Base-by-base conservation (phyloP, 768 basidiomycete genomes). In the Tulasnella sp. region DNA sequence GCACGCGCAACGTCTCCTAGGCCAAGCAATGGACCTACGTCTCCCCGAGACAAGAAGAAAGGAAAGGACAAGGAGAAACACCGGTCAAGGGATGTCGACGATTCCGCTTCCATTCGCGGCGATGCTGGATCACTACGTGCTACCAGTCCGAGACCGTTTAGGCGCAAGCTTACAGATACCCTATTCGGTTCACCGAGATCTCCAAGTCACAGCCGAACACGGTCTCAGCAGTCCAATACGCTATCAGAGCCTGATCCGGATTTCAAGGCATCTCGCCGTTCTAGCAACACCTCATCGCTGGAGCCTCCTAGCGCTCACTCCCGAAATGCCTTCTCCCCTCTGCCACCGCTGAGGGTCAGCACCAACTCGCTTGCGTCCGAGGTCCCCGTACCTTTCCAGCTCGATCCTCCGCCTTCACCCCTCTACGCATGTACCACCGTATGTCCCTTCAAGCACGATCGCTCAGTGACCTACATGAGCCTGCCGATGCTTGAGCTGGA, bases 401-500 rank as follows among this genome's bases (percentile, higher is more conserved):
- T 76, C 22, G 75, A 76, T 22, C 75, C 75, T 31, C 75, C 75
- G 22, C 75, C 75, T 15, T 68, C 58, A 71, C 71, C 67, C 25
- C 71, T 77, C 74, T 93, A 93, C 81, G 80, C 86, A 5, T 93
- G 91, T 78, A 85, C 86, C 34, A 91, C 90, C 12, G 85, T 93
- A 34, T 91, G 92, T 78, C 86, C 88, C 12, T 93, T 91, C 82
- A 67, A 85, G 17, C 91, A 91, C 3, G 91, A 91, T 0, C 80
- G 83, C 0, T 86, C 87, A 11, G 89, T 90, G 12, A 85, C 88
- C 80, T 76, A 76, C 42, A 90, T 89, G 79, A 88, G 87, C 67
- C 88, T 90, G 80, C 92, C 92, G 17, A 94, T 94, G 86, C 93
- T 93, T 81, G 87, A 85, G 15, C 85, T 94, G n/a, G 81, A 83